Evolutionary conservation across 2,329 filamentous ascomycete genomes (phyloP), one percentile per base, ranked within the genome.

Genomic region (Cladosporium velox): DNA sequence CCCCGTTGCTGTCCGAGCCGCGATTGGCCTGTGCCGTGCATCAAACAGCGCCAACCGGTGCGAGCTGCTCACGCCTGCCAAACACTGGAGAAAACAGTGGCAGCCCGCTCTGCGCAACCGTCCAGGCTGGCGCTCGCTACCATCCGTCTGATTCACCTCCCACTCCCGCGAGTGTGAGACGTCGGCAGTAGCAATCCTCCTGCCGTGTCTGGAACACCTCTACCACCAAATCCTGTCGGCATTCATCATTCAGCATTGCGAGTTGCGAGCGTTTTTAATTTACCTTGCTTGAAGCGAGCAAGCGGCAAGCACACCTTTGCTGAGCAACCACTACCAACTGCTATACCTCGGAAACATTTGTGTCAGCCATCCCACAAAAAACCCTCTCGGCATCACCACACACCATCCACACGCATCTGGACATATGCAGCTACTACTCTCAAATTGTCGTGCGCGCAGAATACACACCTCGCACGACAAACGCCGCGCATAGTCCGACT

Each of bases 381-480:
- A 10, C 21, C 32, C 32, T 38, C 55, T 41, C 34, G 15, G 21
- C 34, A 15, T 15, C 18, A 18, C 28, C 34, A 58, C 32, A 34
- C 18, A 21, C 41, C 41, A 24, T 47, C 4, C n/a, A 14, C 59
- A 18, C 61, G 47, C 61, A 34, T 57, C 61, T 57, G 61, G 49
- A 44, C 61, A 57, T 47, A 64, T 64, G 61, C 61, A 35, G 55
- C 26, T 32, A n/a, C 7, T 57, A 47, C 61, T 47, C 24, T 10
- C 26, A 8, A 26, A 38, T 64, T 64, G 35, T 57, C 32, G 63
- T 51, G 41, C 47, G 54, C 63, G 57, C 63, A 65, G 41, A 38
- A 52, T 65, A 59, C 30, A 38, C 55, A 65, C 63, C 26, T 60
- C 63, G 30, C 63, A 65, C 63, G 63, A 65, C 63, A 65, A 54